These are phyloP conservation scores for Phyllosticta citribraziliensis DNA, from an alignment of 2,329 filamentous ascomycete genomes.

Conservation along the genomic window DNA sequence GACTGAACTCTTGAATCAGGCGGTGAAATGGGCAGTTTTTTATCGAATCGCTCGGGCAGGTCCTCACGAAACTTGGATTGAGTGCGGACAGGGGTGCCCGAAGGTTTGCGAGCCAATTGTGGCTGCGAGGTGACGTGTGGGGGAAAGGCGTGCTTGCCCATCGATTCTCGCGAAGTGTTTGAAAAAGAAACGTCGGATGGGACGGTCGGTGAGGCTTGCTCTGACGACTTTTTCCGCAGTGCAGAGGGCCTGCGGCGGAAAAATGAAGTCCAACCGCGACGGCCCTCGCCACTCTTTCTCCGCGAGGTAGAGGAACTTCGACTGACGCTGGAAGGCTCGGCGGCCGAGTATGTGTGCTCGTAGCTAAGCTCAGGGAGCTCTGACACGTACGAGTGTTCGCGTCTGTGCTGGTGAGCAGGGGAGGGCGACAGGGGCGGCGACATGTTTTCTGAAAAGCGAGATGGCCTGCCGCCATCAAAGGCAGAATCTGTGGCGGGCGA, in stretches of 20 bases:
- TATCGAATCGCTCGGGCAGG: constrained; percentile 53
- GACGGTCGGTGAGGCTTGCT: constrained; percentile 38
- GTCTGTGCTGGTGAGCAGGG: constrained; percentile 35
- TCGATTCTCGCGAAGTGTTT: constrained; percentile 84
- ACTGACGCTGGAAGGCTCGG: constrained; percentile 31
- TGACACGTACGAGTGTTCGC: constrained; percentile 43
- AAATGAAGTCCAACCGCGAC: constrained; percentile 25
- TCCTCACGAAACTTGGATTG: constrained; percentile 90
- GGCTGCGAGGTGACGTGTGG: constrained; percentile 33
- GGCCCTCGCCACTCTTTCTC: constrained; percentile 26
- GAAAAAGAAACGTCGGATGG: constrained; percentile 67
- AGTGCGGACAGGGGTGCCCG: constrained; percentile 61
- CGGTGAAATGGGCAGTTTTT: constrained; percentile 63
- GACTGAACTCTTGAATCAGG: constrained; percentile 74
- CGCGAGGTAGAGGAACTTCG: constrained; percentile 8
- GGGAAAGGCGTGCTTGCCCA: constrained; percentile 48
- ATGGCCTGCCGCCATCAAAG: background rate
- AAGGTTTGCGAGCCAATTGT: constrained; percentile 36
- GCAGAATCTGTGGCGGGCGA: background rate
- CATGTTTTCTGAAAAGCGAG: constrained; percentile 10
- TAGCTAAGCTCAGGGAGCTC: constrained; percentile 41
- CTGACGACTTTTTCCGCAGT: constrained; percentile 48
- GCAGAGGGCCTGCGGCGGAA: constrained; percentile 50
- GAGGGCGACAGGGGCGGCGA: constrained; percentile 12
- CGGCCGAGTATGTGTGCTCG: constrained; percentile 23